A percentile compares a stretch with the other conserved stretches of the same genome.
These are phyloP conservation scores for Phellinidium pouzarii DNA, from an alignment of 1,284 basidiomycete species.

Conservation along the genomic window DNA sequence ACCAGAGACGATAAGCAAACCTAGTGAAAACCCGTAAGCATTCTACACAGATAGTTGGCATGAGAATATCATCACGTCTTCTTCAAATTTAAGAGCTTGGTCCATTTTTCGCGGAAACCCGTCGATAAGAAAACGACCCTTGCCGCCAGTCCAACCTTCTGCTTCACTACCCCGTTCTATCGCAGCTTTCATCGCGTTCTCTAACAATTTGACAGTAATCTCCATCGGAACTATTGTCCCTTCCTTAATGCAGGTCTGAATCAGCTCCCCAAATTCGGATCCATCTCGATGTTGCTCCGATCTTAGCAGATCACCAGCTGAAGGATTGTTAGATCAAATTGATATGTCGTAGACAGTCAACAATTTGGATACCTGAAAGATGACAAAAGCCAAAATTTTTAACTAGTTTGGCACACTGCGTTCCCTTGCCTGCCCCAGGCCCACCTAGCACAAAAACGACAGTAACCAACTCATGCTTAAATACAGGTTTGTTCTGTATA, in stretches of 20 bases:
- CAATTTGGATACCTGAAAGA: slow-evolving; percentile 71
- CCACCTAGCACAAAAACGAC: slow-evolving; percentile 97
- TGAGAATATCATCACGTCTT: slow-evolving; percentile 50
- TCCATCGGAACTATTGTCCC: slow-evolving; percentile 96
- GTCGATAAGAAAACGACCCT: slow-evolving; percentile 90
- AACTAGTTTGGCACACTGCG: slow-evolving; percentile 89
- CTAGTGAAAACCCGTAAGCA: slow-evolving; percentile 32
- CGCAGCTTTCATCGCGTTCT: slow-evolving; percentile 83
- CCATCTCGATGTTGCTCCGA: slow-evolving; percentile 88
- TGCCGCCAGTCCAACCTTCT: slow-evolving; percentile 66
- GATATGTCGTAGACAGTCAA: slow-evolving; percentile 6
- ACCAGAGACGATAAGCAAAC: slow-evolving; percentile 79
- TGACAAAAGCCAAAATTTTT: slow-evolving; percentile 88
- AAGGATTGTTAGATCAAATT: slow-evolving; percentile 8
- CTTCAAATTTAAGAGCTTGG: slow-evolving; percentile 91
- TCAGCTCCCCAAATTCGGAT: slow-evolving; percentile 83
- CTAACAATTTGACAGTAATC: slow-evolving; percentile 91
- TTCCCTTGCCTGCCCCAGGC: slow-evolving; percentile 96
- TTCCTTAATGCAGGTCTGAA: slow-evolving; percentile 85
- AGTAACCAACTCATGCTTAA: slow-evolving; percentile 71
- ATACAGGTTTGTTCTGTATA: slow-evolving; percentile 39
- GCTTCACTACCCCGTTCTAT: slow-evolving; percentile 39
- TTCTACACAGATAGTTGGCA: neutral
- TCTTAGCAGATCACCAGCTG: slow-evolving; percentile 94
- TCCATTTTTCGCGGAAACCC: slow-evolving; percentile 99